Percentiles rank a stretch among this genome's conserved stretches.
Conservation (phyloP, 148 eudicot genomes). For the Diospyros kaki region DNA sequence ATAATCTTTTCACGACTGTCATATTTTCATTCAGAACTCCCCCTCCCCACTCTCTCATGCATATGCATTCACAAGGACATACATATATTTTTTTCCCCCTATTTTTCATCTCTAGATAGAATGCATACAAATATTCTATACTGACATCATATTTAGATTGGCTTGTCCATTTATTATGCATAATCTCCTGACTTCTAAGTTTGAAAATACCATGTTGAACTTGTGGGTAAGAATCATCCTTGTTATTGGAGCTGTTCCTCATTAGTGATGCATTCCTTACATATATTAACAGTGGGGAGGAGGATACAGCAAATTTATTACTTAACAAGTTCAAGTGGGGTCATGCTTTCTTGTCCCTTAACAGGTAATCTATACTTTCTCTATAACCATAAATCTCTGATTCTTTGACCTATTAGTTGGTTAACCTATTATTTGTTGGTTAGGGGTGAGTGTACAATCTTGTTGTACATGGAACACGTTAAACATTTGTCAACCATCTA, state of each 20-base stretch:
- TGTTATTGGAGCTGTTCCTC: background rate
- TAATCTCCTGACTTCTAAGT: background rate
- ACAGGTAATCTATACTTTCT: slow-evolving; percentile 35
- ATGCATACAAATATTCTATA: background rate
- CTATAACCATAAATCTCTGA: background rate
- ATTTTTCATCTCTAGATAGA: background rate
- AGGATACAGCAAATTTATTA: slow-evolving; percentile 70
- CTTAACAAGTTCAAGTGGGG: slow-evolving; percentile 98
- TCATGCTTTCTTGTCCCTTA: slow-evolving; percentile 92
- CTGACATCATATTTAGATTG: background rate
- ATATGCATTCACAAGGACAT: background rate
- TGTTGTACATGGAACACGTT: background rate
- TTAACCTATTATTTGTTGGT: background rate
- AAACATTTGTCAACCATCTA: background rate
- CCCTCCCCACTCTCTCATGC: background rate
- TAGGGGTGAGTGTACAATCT: background rate
- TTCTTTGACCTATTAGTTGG: too few species aligned
- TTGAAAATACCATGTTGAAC: background rate
- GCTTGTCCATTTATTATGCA: background rate
- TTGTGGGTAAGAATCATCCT: background rate
- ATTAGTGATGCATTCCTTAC: background rate
- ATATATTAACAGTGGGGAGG: slow-evolving; percentile 58
- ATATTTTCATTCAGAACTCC: background rate
- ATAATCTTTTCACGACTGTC: background rate
- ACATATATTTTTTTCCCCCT: background rate